These are phyloP conservation scores for Vigna reflexopilosa DNA, from an alignment of 306 rosid species.

Conservation along the genomic window DNA sequence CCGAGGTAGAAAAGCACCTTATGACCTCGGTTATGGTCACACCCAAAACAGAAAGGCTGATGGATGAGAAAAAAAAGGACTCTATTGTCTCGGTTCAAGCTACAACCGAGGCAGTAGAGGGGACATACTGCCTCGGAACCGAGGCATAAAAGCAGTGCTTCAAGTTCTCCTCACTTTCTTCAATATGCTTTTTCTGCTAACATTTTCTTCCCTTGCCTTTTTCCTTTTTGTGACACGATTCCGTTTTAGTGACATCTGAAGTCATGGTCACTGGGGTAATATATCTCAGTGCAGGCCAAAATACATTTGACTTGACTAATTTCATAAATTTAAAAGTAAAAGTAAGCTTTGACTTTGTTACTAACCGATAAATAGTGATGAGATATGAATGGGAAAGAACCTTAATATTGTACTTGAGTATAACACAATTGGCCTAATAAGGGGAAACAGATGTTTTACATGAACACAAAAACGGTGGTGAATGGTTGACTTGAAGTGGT, in stretches of 20 bases:
- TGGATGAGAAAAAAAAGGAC: too few relatives aligned
- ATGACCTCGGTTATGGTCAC: too few relatives aligned
- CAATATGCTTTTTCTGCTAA: conserved; percentile 31
- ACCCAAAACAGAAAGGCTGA: too few relatives aligned
- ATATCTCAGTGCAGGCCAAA: neutral
- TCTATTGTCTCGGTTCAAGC: too few relatives aligned
- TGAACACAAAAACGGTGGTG: neutral
- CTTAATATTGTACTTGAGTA: conserved; percentile 4
- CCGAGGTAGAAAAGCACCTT: too few relatives aligned
- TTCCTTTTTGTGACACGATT: conserved; percentile 22
- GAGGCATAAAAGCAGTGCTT: conserved; percentile 37
- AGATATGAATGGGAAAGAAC: neutral
- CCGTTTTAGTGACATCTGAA: conserved; percentile 19
- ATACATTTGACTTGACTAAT: neutral
- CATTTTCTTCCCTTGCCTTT: neutral
- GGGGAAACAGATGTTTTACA: neutral
- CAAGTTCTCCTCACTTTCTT: conserved; percentile 38
- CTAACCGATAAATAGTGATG: conserved; percentile 1
- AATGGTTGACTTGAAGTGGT: conserved; percentile 14
- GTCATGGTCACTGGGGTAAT: neutral
- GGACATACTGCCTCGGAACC: too few relatives aligned
- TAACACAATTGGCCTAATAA: neutral
- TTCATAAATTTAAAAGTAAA: neutral
- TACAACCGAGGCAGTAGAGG: too few relatives aligned
- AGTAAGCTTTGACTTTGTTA: conserved; percentile 33